A percentile compares a stretch with the other conserved stretches of the same genome.
Evolutionary conservation across 257 asterid genomes (phyloP).

Genomic region (Solanum rostratum): DNA sequence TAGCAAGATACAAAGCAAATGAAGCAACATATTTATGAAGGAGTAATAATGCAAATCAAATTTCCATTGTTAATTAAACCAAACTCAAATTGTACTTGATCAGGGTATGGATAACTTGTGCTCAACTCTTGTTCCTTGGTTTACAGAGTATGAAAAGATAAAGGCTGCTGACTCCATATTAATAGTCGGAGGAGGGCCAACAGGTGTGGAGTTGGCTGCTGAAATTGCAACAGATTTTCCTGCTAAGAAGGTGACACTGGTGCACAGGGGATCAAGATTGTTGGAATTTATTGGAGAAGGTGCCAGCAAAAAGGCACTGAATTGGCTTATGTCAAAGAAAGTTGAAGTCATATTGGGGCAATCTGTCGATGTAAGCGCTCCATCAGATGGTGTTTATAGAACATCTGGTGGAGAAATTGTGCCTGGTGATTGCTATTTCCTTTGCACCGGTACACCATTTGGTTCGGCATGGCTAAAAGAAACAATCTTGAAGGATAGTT

Average conservation of each 20-base stretch:
- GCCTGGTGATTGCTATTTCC: conserved; percentile 11
- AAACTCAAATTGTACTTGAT: neutral
- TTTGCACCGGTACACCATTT: conserved; percentile 9
- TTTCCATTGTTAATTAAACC: neutral
- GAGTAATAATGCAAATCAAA: neutral
- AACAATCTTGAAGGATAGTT: conserved; percentile 6
- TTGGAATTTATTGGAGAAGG: conserved; percentile 10
- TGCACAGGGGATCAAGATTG: conserved; percentile 12
- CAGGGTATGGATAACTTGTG: neutral
- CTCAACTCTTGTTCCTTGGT: neutral
- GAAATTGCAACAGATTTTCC: conserved; percentile 17
- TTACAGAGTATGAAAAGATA: conserved; percentile 8
- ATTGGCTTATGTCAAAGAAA: conserved; percentile 9
- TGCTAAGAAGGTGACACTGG: conserved; percentile 9
- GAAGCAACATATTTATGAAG: neutral
- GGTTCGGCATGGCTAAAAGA: conserved; percentile 12
- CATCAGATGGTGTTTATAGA: conserved; percentile 5
- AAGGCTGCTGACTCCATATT: conserved; percentile 2
- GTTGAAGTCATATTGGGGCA: conserved; percentile 11
- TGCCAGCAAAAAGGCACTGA: conserved; percentile 2
- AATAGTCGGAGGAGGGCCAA: conserved; percentile 18
- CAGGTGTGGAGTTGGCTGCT: conserved; percentile 16
- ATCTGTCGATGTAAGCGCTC: conserved; percentile 4
- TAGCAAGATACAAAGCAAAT: neutral
- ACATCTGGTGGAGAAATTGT: conserved; percentile 13